Percentiles rank a stretch among this genome's conserved stretches.
These are phyloP conservation scores for Cladorrhinum sp. DNA, from an alignment of 2,329 filamentous ascomycete species.

Conservation along the genomic window DNA sequence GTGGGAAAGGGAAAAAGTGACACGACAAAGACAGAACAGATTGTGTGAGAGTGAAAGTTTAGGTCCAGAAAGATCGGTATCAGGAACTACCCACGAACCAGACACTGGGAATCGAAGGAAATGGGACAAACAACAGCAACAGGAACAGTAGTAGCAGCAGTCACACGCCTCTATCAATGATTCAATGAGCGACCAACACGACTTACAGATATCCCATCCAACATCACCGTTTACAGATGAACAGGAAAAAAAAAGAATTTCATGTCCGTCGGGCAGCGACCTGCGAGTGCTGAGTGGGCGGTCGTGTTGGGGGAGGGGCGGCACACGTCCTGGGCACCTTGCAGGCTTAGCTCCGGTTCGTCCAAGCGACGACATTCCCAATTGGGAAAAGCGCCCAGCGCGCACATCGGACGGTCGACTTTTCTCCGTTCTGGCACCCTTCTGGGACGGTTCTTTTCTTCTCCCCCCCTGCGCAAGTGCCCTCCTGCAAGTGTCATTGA, in stretches of 20 bases:
- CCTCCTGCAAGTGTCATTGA: neutral
- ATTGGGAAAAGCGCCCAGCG: conserved; percentile 15
- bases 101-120: neutral
- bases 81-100: neutral
- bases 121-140: neutral
- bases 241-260: neutral
- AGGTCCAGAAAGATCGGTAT: neutral
- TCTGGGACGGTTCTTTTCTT: conserved; percentile 1
- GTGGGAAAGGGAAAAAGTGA: neutral
- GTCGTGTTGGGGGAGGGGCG: conserved; percentile 10
- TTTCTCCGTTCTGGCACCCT: conserved; percentile 6
- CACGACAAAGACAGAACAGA: neutral
- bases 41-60: neutral
- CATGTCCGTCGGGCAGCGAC: neutral
- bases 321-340: conserved; percentile 8
- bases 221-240: neutral
- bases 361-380: conserved; percentile 15
- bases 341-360: conserved; percentile 15
- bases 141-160: no score
- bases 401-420: conserved; percentile 11
- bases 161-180: neutral
- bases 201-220: neutral
- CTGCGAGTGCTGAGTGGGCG: neutral
- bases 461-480: neutral
- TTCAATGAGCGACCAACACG: neutral